Conservation (phyloP, 2,329 filamentous ascomycete species). For the Westerdykella ornata region DNA sequence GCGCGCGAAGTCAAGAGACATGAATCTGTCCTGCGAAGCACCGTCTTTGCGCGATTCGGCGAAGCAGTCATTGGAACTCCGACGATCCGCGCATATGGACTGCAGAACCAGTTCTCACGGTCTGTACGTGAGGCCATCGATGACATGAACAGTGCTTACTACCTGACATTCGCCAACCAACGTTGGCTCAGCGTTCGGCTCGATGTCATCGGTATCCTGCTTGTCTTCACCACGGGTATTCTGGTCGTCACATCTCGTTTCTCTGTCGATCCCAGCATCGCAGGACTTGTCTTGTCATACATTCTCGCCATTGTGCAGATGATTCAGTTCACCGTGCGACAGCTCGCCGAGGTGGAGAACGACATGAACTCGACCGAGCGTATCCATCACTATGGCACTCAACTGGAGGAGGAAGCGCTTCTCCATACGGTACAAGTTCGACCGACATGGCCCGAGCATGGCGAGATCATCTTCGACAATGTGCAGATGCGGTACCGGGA, state of each 20-base stretch:
- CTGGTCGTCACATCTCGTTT: conserved; percentile 89
- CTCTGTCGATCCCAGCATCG: conserved; percentile 73
- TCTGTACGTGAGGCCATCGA: conserved; percentile 71
- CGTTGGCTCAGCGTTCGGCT: conserved; percentile 83
- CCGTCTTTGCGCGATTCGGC: conserved; percentile 83
- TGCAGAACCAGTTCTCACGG: conserved; percentile 65
- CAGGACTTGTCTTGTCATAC: conserved; percentile 83
- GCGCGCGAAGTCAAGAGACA: conserved; percentile 92
- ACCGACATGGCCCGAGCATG: conserved; percentile 74
- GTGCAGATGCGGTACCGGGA: conserved; percentile 49
- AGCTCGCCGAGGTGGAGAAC: conserved; percentile 93
- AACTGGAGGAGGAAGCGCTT: conserved; percentile 84
- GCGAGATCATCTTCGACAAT: conserved; percentile 54
- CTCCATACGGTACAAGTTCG: conserved; percentile 66
- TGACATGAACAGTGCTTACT: conserved; percentile 90
- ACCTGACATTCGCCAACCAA: conserved; percentile 90
- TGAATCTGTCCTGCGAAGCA: conserved; percentile 79
- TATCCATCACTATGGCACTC: conserved; percentile 78
- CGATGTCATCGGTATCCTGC: conserved; percentile 72
- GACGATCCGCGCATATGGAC: conserved; percentile 82
- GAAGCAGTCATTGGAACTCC: conserved; percentile 80
- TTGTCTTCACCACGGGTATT: conserved; percentile 85
- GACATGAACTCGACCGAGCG: conserved; percentile 97
- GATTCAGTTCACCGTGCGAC: conserved; percentile 91
- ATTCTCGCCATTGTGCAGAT: conserved; percentile 90